A percentile compares a stretch with the other conserved stretches of the same genome.
Conservation (phyloP, 2,329 filamentous ascomycete genomes). For the Fusarium pseudocircinatum region DNA sequence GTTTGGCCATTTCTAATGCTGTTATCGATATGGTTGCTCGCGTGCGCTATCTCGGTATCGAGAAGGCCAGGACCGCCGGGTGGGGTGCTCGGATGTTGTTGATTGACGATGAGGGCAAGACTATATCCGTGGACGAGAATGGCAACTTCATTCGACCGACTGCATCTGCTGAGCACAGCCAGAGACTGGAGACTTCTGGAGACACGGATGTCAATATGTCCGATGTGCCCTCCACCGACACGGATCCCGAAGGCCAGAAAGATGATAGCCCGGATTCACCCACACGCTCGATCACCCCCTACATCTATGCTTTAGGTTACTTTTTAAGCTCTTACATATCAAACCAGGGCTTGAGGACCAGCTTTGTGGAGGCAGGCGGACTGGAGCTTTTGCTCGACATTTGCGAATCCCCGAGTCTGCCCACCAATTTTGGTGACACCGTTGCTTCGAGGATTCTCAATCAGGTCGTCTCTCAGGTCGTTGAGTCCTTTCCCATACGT, state of each 20-base stretch:
- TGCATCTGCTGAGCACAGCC: constrained; percentile 50
- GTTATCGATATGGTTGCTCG: constrained; percentile 89
- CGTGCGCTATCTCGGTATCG: constrained; percentile 77
- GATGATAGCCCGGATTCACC: constrained; percentile 39
- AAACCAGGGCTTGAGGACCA: constrained; percentile 75
- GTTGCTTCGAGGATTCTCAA: constrained; percentile 75
- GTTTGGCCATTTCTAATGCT: constrained; percentile 82
- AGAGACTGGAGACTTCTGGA: constrained; percentile 49
- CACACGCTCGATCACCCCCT: constrained; percentile 64
- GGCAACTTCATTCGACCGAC: constrained; percentile 47
- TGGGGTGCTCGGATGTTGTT: constrained; percentile 84
- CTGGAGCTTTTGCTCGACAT: constrained; percentile 87
- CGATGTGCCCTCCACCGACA: constrained; percentile 53
- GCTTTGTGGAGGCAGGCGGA: constrained; percentile 81
- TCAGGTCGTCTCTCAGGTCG: constrained; percentile 78
- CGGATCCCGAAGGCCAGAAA: constrained; percentile 14
- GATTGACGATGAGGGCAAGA: constrained; percentile 65
- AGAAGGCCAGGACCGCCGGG: constrained; percentile 73
- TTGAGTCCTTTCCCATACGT: constrained; percentile 82
- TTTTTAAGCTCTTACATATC: constrained; percentile 81
- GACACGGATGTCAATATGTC: constrained; percentile 73
- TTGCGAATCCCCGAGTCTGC: constrained; percentile 81
- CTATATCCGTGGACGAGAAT: constrained; percentile 63
- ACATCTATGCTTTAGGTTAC: constrained; percentile 77
- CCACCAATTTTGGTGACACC: constrained; percentile 68